Evolutionary conservation across 75 land plant species (phyloP).

Genomic region (Selaginella tamariscina): DNA sequence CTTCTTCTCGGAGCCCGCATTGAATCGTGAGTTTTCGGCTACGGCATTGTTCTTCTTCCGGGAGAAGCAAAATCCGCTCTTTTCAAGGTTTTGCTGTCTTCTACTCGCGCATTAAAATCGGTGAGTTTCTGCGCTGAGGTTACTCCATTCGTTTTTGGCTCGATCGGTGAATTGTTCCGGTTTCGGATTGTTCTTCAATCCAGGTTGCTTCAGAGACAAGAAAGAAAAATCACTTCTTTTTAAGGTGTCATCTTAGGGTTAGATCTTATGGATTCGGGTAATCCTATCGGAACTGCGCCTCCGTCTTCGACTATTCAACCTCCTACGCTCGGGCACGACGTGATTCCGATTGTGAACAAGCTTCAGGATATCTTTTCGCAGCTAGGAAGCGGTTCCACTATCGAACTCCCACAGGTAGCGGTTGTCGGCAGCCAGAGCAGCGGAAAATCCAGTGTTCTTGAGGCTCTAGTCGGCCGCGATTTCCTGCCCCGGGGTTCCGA

Average conservation of each 20-base stretch:
- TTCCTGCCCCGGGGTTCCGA: conserved; percentile 69
- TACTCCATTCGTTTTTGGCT: no score
- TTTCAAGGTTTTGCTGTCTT: no score
- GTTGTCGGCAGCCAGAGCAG: conserved; percentile 94
- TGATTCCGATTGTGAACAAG: conserved; percentile 79
- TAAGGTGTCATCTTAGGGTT: background rate
- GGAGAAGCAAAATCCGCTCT: no score
- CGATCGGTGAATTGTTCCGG: no score
- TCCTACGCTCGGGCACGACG: conserved; percentile 44
- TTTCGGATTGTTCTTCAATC: no score
- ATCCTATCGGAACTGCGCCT: conserved; percentile 9
- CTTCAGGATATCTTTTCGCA: conserved; percentile 82
- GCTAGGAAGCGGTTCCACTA: conserved; percentile 55
- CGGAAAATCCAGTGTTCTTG: conserved; percentile 88
- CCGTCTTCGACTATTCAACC: conserved; percentile 15
- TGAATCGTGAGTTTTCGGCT: no score
- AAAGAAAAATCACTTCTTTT: no score
- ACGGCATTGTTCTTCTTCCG: no score
- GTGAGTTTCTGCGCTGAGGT: no score
- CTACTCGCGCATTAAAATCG: no score
- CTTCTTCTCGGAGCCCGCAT: no score
- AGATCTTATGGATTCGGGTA: background rate
- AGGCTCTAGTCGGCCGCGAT: conserved; percentile 76
- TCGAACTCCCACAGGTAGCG: conserved; percentile 84
- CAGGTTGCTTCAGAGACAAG: no score